Evolutionary conservation across 73 alveolate genomes (phyloP).

Genomic region (Paramecium bursaria): DNA sequence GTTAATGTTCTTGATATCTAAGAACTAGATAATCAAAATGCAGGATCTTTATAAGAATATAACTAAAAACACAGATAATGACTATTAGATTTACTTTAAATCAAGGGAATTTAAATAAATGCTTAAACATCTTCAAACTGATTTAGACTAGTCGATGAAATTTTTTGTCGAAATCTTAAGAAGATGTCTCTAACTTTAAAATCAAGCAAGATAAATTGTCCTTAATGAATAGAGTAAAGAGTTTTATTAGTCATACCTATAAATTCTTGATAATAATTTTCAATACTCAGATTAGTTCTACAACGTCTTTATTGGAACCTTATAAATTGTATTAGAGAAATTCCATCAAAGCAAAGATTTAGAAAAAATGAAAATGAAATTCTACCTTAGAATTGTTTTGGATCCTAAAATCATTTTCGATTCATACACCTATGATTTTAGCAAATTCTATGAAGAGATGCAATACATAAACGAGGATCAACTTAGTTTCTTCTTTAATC

Average conservation of each 20-base stretch:
- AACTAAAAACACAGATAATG: background rate
- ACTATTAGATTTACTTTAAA: conserved; percentile 19
- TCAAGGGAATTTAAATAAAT: conserved; percentile 40
- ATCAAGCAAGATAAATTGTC: conserved; percentile 43
- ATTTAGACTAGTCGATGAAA: conserved; percentile 48
- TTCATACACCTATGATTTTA: conserved; percentile 57
- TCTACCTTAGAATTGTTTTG: conserved; percentile 21
- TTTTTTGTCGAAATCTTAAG: conserved; percentile 50
- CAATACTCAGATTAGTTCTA: background rate
- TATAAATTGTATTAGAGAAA: conserved; percentile 16
- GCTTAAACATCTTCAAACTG: conserved; percentile 25
- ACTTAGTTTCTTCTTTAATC: too few relatives aligned
- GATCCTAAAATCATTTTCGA: conserved; percentile 42
- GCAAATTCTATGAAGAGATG: conserved; percentile 60
- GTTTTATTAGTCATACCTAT: conserved; percentile 17
- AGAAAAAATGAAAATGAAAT: conserved; percentile 36
- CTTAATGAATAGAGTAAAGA: conserved; percentile 48
- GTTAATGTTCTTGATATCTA: conserved; percentile 25
- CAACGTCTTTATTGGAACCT: conserved; percentile 14
- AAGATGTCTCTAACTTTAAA: conserved; percentile 12
- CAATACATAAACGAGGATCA: background rate
- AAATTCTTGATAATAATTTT: conserved; percentile 14
- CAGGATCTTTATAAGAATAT: conserved; percentile 23
- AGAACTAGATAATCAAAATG: conserved; percentile 48
- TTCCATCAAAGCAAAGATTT: background rate